Conservation (phyloP, 169 alveolate species). For the Plasmodium falciparum region DNA sequence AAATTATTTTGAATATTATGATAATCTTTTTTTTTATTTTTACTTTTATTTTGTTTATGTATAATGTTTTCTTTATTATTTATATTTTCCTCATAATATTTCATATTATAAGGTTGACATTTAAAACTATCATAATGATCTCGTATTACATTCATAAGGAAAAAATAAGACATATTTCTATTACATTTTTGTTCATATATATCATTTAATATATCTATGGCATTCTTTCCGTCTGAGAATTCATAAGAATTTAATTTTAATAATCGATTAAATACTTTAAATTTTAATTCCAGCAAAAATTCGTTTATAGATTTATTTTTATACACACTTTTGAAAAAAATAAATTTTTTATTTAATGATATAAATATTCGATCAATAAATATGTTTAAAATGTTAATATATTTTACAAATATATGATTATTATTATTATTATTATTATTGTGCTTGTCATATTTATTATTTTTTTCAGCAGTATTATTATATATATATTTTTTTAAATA, state of each 20-base stretch:
- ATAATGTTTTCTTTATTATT: background rate
- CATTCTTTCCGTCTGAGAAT: constrained; percentile 47
- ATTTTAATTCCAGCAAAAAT: constrained; percentile 30
- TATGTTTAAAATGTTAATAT: constrained; percentile 7
- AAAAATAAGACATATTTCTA: constrained; percentile 41
- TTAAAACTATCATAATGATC: constrained; percentile 29
- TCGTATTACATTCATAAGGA: constrained; percentile 19
- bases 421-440: too few relatives aligned
- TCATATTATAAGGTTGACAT: constrained; percentile 24
- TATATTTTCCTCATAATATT: background rate
- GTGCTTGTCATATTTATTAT: background rate
- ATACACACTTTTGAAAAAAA: constrained; percentile 32
- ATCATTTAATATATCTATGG: constrained; percentile 18
- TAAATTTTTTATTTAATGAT: constrained; percentile 45
- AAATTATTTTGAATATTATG: background rate
- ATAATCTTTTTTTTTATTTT: background rate
- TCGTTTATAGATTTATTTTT: background rate
- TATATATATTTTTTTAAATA: background rate
- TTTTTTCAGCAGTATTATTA: background rate
- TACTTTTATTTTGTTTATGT: background rate
- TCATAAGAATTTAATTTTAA: constrained; percentile 52
- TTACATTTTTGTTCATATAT: constrained; percentile 38
- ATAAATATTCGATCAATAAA: constrained; percentile 36
- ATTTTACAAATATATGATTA: background rate
- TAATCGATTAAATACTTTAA: constrained; percentile 49